Percentiles rank a stretch among this genome's conserved stretches.
Conservation (phyloP, 768 basidiomycete species). For the Calocybe gangraenosa region DNA sequence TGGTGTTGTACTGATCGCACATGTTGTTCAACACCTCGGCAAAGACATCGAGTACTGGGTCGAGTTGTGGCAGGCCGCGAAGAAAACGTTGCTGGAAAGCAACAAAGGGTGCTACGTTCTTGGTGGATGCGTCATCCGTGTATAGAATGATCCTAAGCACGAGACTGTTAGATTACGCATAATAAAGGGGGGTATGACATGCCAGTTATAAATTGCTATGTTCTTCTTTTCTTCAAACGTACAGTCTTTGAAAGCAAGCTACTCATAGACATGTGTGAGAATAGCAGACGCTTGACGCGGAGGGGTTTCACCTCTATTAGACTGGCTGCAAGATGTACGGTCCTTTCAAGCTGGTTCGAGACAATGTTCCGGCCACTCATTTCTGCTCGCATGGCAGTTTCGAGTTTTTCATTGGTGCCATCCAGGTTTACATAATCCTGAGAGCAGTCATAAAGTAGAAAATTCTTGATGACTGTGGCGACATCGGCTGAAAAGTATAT, state of each 20-base stretch:
- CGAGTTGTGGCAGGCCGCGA: slow-evolving; percentile 13
- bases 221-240: slow-evolving; percentile 16
- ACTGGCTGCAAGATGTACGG: slow-evolving; percentile 7
- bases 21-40: slow-evolving; percentile 9
- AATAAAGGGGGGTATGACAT: not conserved
- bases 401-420: slow-evolving; percentile 5
- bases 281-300: not conserved
- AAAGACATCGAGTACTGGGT: slow-evolving; percentile 16
- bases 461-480: slow-evolving; percentile 1
- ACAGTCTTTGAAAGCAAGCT: slow-evolving; percentile 17
- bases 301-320: slow-evolving; percentile 7
- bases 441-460: not conserved
- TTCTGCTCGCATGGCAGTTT: slow-evolving; percentile 7
- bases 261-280: not conserved
- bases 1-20: slow-evolving; percentile 15
- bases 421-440: slow-evolving; percentile 2
- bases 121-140: slow-evolving; percentile 16
- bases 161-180: not conserved
- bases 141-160: slow-evolving; percentile 19
- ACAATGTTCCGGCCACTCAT: slow-evolving; percentile 3
- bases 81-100: slow-evolving; percentile 17
- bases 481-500: not conserved
- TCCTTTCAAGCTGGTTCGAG: slow-evolving; percentile 7
- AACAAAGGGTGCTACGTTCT: slow-evolving; percentile 7
- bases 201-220: slow-evolving; percentile 20